Evolutionary conservation across 192 early-diverging fungal genomes (phyloP).

Genomic region (Phlyctochytrium bullatum): DNA sequence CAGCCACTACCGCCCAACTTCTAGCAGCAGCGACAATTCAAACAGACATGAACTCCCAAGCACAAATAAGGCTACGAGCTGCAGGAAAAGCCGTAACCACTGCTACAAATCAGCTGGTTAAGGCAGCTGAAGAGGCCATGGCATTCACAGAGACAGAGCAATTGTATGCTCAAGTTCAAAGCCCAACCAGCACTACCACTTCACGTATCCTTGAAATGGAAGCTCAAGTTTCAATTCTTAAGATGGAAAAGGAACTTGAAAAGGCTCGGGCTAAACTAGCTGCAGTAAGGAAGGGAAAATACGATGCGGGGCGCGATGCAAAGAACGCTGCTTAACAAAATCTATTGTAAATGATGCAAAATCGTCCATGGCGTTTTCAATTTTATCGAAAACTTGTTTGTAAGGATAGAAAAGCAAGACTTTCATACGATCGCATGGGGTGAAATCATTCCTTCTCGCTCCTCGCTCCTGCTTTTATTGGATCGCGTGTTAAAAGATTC

Average conservation of each 20-base stretch:
- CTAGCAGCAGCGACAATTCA: slow-evolving; percentile 44
- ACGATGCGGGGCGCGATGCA: slow-evolving; percentile 14
- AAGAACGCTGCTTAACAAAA: background rate
- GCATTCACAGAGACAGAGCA: slow-evolving; percentile 47
- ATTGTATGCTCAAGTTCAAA: slow-evolving; percentile 7
- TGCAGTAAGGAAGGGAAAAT: slow-evolving; percentile 48
- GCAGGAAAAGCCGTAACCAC: slow-evolving; percentile 55
- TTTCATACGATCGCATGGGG: no score
- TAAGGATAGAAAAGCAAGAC: no score
- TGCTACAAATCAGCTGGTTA: slow-evolving; percentile 54
- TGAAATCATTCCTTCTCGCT: no score
- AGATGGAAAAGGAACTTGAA: slow-evolving; percentile 62
- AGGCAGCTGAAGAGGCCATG: slow-evolving; percentile 44
- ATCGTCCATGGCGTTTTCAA: no score
- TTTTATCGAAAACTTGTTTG: no score
- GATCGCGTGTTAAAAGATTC: no score
- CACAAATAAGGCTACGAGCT: slow-evolving; percentile 49
- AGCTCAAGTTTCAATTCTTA: slow-evolving; percentile 52
- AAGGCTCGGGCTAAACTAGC: slow-evolving; percentile 46
- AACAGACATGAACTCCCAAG: slow-evolving; percentile 34
- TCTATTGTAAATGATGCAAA: no score
- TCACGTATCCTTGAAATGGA: slow-evolving; percentile 52
- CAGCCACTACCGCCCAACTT: slow-evolving; percentile 50
- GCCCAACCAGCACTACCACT: slow-evolving; percentile 16
- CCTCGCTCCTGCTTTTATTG: no score